phyloP scores from a whole-genome alignment of 2,329 filamentous ascomycete genomes.

The Anisogramma anomala region DNA sequence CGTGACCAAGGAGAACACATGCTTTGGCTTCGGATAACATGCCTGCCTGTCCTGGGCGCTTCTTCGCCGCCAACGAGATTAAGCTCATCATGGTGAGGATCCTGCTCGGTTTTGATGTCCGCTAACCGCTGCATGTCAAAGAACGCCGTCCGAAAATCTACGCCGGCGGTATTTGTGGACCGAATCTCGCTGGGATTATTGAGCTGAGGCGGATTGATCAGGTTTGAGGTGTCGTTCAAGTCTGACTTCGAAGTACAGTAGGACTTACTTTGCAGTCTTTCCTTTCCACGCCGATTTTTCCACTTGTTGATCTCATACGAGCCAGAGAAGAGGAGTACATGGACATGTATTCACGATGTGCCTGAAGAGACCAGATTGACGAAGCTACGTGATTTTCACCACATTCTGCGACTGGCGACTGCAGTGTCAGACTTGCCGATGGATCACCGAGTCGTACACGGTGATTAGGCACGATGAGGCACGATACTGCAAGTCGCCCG shows the following conservation, averaged over 20 bases:
- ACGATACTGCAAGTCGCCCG: no score
- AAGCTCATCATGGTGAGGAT: constrained; percentile 18
- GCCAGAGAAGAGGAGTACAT: no score
- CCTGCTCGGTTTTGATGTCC: constrained; percentile 17
- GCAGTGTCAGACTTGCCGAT: no score
- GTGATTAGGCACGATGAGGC: no score
- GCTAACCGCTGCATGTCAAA: not conserved
- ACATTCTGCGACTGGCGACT: no score
- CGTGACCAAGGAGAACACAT: constrained; percentile 22
- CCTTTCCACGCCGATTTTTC: no score
- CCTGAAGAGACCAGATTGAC: no score
- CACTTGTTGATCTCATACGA: no score
- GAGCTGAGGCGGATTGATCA: constrained; percentile 2
- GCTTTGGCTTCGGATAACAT: constrained; percentile 26
- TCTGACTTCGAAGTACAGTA: not conserved
- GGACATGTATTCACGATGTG: no score
- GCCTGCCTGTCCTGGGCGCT: constrained; percentile 23
- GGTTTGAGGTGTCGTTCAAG: not conserved
- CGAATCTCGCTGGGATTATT: constrained; percentile 1
- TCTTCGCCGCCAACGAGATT: constrained; percentile 20
- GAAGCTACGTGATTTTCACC: no score
- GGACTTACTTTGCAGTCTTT: no score
- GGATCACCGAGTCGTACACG: no score
- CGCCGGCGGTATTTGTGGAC: constrained; percentile 1
- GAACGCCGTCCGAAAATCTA: constrained; percentile 10